Evolutionary conservation across 352 stramenopile species (phyloP), one percentile per base, ranked within the genome.

Genomic region (Pythium catenulatum): DNA sequence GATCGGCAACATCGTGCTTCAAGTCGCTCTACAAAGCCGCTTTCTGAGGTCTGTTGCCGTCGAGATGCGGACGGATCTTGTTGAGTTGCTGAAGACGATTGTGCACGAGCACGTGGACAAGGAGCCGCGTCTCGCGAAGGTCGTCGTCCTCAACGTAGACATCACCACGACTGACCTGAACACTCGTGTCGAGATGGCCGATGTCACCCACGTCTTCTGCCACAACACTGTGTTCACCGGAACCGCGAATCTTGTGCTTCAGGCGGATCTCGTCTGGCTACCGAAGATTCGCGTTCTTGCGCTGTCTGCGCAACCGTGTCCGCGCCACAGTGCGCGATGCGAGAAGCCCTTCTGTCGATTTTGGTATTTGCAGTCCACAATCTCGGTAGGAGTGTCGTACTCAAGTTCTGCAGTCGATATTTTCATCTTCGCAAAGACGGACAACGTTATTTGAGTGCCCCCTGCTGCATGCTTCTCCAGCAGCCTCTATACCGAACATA

Each of bases 171-270:
- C 23, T n/a, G 59, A 82, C 36, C n/a, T 74, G 14, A 30, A n/a
- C 32, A 27, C 36, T 17, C 21, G 50, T 50, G 23, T 17, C 1
- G 39, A 32, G 23, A 48, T 74, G n/a, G 30, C 25, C 25, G 27
- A 34, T 17, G 75, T 56, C 7, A 43, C 75, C 0, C 58, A 68
- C 25, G 15, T 73, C 0, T 82, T 82, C 73, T 74, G 58, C 6
- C 75, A 75, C 46, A 82, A 82, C 39, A 65, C 58, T 3, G 19
- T 82, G 15, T 75, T 74, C 45, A n/a, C n/a, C n/a, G n/a, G 32
- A 45, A 27, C 58, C 75, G 13, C 4, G n/a, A 2, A 73, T 75
- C 19, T 34, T 75, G 23, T 27, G 25, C 0, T 39, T 82, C 27
- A 14, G 66, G n/a, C 30, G 52, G 1, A 41, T 75, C 8, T 74